phyloP scores from a whole-genome alignment of 1,284 basidiomycete species.

The Ceratobasidium sp. region DNA sequence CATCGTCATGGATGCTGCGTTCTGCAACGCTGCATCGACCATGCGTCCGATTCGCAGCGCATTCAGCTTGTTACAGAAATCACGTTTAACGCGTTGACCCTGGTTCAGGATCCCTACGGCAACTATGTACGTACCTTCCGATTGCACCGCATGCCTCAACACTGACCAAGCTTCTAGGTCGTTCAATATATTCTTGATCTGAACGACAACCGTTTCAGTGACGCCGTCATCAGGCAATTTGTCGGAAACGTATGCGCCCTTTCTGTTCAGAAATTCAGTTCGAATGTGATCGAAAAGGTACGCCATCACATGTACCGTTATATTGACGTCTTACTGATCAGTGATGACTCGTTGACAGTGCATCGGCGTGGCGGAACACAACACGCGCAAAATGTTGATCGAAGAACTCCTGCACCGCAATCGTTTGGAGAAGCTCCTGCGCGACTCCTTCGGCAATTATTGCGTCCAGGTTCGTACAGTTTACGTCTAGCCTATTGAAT shows the following conservation, averaged over 20 bases:
- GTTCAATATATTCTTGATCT: conserved; percentile 98
- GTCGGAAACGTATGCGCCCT: conserved; percentile 96
- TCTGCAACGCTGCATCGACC: conserved; percentile 98
- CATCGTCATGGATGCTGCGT: conserved; percentile 99
- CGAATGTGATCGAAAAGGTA: conserved; percentile 92
- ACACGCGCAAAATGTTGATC: conserved; percentile 92
- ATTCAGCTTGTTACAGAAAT: conserved; percentile 98
- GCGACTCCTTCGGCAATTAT: conserved; percentile 94
- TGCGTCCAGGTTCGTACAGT: conserved; percentile 75
- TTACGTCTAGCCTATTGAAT: conserved; percentile 19
- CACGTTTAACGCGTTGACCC: conserved; percentile 95
- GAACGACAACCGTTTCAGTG: conserved; percentile 97
- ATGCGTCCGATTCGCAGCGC: conserved; percentile 94
- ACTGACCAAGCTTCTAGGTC: conserved; percentile 60
- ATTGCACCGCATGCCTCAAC: neutral
- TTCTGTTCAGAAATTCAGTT: conserved; percentile 98
- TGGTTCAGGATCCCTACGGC: conserved; percentile 98
- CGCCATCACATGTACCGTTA: conserved; percentile 40
- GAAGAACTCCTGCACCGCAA: conserved; percentile 95
- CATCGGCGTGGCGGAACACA: conserved; percentile 95
- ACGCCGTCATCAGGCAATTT: conserved; percentile 97
- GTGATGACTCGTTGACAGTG: conserved; percentile 65
- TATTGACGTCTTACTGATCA: conserved; percentile 2
- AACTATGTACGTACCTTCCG: conserved; percentile 74
- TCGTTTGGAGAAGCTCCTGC: conserved; percentile 92